phyloP scores from a whole-genome alignment of 1,284 basidiomycete species.

The Leccinum cinnamomeum region DNA sequence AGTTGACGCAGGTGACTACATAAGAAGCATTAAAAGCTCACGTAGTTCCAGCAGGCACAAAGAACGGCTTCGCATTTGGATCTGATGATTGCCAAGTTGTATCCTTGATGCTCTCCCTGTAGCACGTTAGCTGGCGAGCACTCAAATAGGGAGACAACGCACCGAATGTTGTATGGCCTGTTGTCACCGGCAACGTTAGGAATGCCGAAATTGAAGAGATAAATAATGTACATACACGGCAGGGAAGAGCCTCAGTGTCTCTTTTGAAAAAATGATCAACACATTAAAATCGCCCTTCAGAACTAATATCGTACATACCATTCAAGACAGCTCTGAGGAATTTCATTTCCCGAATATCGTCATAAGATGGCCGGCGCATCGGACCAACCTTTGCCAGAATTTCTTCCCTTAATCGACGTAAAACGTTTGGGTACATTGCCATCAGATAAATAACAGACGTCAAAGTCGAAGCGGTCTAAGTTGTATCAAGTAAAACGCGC shows the following conservation, averaged over 20 bases:
- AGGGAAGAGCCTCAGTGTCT: conserved; percentile 61
- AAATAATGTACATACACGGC: conserved; percentile 44
- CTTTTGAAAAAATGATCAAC: conserved; percentile 30
- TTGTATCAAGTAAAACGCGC: conserved; percentile 14
- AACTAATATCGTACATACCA: conserved; percentile 37
- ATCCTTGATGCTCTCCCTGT: conserved; percentile 41
- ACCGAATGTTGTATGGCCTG: conserved; percentile 53
- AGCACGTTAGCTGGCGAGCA: not conserved
- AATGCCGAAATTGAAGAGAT: not conserved
- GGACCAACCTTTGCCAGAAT: conserved; percentile 50
- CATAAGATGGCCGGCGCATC: conserved; percentile 47
- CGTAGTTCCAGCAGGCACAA: conserved; percentile 53
- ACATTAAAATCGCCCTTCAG: not conserved
- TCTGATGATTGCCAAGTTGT: conserved; percentile 46
- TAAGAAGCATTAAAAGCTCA: conserved; percentile 25
- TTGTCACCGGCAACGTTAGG: not conserved
- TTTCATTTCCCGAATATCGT: conserved; percentile 57
- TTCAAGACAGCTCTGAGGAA: conserved; percentile 61
- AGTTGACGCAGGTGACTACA: not conserved
- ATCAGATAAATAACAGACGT: conserved; percentile 57
- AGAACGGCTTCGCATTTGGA: conserved; percentile 48
- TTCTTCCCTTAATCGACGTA: conserved; percentile 52
- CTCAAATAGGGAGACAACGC: conserved; percentile 10
- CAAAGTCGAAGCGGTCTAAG: conserved; percentile 51
- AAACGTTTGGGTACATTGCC: conserved; percentile 47